These are phyloP conservation scores for Cucurbita moschata DNA, from an alignment of 306 rosid genomes.

Conservation along the genomic window DNA sequence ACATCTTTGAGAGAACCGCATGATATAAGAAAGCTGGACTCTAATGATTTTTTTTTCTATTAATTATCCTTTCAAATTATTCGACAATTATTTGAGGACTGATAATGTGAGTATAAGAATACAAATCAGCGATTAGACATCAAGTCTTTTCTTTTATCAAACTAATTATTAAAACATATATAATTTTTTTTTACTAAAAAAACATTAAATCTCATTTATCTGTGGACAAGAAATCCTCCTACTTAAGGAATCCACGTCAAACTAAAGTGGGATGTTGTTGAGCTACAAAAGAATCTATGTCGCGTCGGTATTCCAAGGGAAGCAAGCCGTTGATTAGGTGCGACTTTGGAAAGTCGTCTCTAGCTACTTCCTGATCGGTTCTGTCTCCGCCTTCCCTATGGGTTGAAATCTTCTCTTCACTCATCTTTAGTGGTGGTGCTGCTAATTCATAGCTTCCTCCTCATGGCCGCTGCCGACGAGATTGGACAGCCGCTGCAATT, in stretches of 20 bases:
- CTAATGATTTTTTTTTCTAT: too few relatives aligned
- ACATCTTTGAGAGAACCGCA: too few relatives aligned
- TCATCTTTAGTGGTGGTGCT: background rate
- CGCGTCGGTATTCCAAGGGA: background rate
- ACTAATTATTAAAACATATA: too few relatives aligned
- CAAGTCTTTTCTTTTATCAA: background rate
- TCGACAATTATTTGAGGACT: background rate
- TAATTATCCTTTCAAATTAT: too few relatives aligned
- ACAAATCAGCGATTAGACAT: too few relatives aligned
- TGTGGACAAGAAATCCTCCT: background rate
- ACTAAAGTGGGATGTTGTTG: too few relatives aligned
- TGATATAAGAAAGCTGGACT: too few relatives aligned
- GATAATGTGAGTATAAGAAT: background rate
- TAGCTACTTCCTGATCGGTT: background rate
- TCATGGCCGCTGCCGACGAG: constrained; percentile 45
- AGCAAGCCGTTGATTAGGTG: background rate
- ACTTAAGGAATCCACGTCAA: background rate
- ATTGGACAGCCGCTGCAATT: constrained; percentile 16
- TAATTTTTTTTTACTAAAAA: background rate
- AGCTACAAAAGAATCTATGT: background rate
- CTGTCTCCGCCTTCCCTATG: background rate
- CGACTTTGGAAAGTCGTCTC: background rate
- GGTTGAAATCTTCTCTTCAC: background rate
- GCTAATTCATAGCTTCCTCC: background rate
- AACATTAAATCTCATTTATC: too few relatives aligned